Evolutionary conservation across 1,284 basidiomycete species (phyloP), one percentile per base, ranked within the genome.

Genomic region (Chalciporus sp.): DNA sequence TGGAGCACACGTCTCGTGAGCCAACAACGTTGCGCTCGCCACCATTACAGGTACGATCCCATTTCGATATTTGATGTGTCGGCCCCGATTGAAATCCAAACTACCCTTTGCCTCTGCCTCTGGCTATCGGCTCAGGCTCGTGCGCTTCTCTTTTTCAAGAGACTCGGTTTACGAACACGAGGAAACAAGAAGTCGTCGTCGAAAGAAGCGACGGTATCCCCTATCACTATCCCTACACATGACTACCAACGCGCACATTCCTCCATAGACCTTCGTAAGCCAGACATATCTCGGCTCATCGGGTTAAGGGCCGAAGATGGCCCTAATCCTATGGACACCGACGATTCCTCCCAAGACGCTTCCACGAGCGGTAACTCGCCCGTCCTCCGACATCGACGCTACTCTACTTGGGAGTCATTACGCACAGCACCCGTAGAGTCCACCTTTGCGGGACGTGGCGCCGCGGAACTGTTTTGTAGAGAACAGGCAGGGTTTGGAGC

Each of bases 221-320:
- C 65, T 41, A 53, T 62, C 43, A 10, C 55, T 16, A 44, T 59
- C 23, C 55, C 59, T 20, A 42, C 59, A 28, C 58, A 66, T 27
- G 49, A 57, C 56, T 60, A 56, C 43, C 65, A 61, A 17, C 69
- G 64, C 33, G 58, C 64, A 26, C 70, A 63, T 42, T 71, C 71
- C 17, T 72, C 72, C 27, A 58, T 69, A 50, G 71, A 72, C 52
- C 42, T 60, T 56, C 67, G 57, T 49, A 80, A 80, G 60, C 77
- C 78, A 8, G 78, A 71, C 64, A 72, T 79, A 67, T 76, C 78
- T 31, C 76, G 72, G 1, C 60, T 73, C 56, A 67, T 78, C 41
- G 68, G 66, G 17, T 61, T 76, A 42, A 65, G 63, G 64, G 58
- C 54, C 40, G 63, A 66, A 31, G 65, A 70, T 50, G 61, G 61